Evolutionary conservation across 2,329 filamentous ascomycete species (phyloP), one percentile per base, ranked within the genome.

Genomic region (Phialophora chinensis): DNA sequence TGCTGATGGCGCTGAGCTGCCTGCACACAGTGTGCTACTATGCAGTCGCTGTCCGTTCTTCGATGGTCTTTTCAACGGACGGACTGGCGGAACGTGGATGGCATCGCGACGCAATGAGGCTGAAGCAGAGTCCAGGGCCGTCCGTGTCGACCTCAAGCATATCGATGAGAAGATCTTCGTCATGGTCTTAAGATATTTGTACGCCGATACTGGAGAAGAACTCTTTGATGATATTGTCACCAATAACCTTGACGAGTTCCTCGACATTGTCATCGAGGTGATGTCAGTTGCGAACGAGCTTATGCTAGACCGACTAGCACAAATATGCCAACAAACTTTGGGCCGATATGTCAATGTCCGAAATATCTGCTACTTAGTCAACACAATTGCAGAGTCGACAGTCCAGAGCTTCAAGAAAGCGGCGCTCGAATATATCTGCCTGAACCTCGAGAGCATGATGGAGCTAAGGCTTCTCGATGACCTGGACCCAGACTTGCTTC

Each of bases 21-120:
- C 83, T 14, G 89, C 90, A 0, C 95, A 99, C 74, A 94, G 92
- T 70, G 84, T 88, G 4, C 78, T 98, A 3, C 77, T 97, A 42
- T 93, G 92, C 71, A 88, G 90, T 73, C 85, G 95, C 71, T 97
- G 93, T 73, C 93, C 92, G 0, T 99, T 97, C 83, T 99, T 99
- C 71, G 84, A 94, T 69, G 91, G 91, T 1, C 83, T 99, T 52
- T 98, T 97, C 77, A 85, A 91, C 72, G 95, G 95, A n/a, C 89
- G 92, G 52, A 92, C 95, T 7, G 85, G 86, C 49, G 95, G 95
- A 0, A 86, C 87, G 72, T 99, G 95, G 95, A 84, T 99, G 23
- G 85, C 88, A 57, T 85, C 86, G 35, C 87, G 93, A 61, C 87
- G 87, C n/a, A 80, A 85, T 60, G 79, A 66, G 74, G 73, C 77